Conservation (phyloP, 2,329 filamentous ascomycete genomes). For the Alternaria consortialis region DNA sequence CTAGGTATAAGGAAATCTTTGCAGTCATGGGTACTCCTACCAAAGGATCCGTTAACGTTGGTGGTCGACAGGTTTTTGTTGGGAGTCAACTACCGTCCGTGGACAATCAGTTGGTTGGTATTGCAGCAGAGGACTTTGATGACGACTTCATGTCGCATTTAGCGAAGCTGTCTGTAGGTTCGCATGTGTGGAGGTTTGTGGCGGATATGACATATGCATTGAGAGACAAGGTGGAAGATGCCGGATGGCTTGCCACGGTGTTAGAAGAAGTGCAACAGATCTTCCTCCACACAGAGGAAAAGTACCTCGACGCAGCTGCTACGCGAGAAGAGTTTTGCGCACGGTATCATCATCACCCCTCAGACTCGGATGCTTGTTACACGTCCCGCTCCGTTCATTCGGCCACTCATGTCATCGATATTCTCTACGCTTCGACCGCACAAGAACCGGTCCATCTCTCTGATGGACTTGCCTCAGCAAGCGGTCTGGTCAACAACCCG, state of each 20-base stretch:
- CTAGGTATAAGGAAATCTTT: no score
- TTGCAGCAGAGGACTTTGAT: no score
- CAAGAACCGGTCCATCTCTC: not conserved
- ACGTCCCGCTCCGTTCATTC: not conserved
- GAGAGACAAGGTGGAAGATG: not conserved
- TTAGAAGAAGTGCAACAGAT: not conserved
- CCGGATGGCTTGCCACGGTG: not conserved
- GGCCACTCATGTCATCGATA: not conserved
- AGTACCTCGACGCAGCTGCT: not conserved
- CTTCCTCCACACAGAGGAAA: not conserved
- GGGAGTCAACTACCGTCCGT: no score
- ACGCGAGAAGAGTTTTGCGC: not conserved
- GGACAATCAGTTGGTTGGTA: no score
- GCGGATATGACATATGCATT: not conserved
- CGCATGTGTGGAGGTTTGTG: no score
- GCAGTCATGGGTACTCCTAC: no score
- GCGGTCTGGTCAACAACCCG: not conserved
- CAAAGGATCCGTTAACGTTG: no score
- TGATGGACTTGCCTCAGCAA: not conserved
- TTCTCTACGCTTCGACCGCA: not conserved
- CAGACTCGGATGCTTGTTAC: not conserved
- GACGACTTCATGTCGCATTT: no score
- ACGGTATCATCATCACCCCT: conserved; percentile 3
- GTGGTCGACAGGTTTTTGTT: no score
- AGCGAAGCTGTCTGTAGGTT: no score